Evolutionary conservation across 495 filamentous ascomycete species (phyloP), one percentile per base, ranked within the genome.

Genomic region (Neurospora sp.): DNA sequence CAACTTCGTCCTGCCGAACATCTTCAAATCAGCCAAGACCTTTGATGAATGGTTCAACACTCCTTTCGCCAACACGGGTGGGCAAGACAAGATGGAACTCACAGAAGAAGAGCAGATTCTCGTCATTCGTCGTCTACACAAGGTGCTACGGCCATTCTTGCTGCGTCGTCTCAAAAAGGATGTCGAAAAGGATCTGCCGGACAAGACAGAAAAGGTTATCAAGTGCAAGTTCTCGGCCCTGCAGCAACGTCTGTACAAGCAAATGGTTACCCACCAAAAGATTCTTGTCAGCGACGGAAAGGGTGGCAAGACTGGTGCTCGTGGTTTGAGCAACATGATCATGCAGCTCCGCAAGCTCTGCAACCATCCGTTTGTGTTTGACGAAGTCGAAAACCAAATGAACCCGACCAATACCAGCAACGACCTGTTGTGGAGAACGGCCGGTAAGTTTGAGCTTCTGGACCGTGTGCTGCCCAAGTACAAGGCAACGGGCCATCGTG

Each of bases 11-110:
- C 87, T 99, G 31, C 96, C 96, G 10, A 98, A 93, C 74, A 99
- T 99, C 76, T 99, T 99, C 90, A 99, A 99, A 80, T 98, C 96
- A 0, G 95, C 96, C 69, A 98, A 97, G 83, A 97, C 94, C 10
- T 99, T 99, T 77, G 96, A 99, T 81, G 96, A 99, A 81, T 99
- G 96, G 96, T 99, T 99, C 87, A 98, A 98, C 82, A 98, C 96
- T 4, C 96, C 96, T 0, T 99, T 99, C 81, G 96, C 96, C 70
- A 99, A 99, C 82, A 98, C 96, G 11, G 96, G 96, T 82, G 91
- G 92, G 69, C 94, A 98, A 81, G 96, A 99, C 79, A 97, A 95
- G 84, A 99, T 99, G 92, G 95, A 97, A 73, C 86, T 99, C 72
- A 95, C 92, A 13, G 96, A 99, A 94, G 96, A 99, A 96, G 96